phyloP scores from a whole-genome alignment of 352 stramenopile species.

The Globisporangium abappressorium region DNA sequence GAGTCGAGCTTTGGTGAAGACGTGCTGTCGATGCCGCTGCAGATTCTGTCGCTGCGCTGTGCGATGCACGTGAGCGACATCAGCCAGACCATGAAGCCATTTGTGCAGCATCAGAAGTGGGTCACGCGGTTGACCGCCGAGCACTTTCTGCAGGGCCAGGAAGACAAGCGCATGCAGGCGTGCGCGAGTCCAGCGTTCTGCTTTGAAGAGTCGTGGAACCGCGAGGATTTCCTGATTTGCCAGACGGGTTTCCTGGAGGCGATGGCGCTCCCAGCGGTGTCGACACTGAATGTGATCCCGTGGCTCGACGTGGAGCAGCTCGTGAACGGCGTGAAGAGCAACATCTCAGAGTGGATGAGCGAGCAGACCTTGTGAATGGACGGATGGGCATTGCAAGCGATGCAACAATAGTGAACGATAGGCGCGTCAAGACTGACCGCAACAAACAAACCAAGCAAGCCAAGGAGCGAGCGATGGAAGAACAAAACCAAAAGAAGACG shows the following conservation, averaged over 20 bases:
- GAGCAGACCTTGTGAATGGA: slow-evolving; percentile 10
- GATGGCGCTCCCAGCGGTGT: slow-evolving; percentile 50
- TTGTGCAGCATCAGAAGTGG: slow-evolving; percentile 71
- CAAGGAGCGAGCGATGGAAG: not conserved
- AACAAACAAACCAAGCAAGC: not conserved
- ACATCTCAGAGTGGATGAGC: slow-evolving; percentile 46
- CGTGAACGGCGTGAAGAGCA: slow-evolving; percentile 53
- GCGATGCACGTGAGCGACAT: slow-evolving; percentile 85
- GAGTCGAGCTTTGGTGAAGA: slow-evolving; percentile 19
- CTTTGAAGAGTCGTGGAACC: slow-evolving; percentile 51
- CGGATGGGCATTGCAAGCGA: not conserved
- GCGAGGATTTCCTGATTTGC: slow-evolving; percentile 42
- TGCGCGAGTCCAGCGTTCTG: slow-evolving; percentile 47
- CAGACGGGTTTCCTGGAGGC: slow-evolving; percentile 65
- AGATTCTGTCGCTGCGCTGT: slow-evolving; percentile 51
- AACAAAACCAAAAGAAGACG: not conserved
- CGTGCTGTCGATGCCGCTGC: slow-evolving; percentile 43
- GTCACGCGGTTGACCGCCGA: slow-evolving; percentile 70
- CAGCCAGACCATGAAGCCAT: slow-evolving; percentile 83
- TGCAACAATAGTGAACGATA: not conserved
- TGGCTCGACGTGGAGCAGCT: slow-evolving; percentile 55
- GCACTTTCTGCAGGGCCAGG: slow-evolving; percentile 64
- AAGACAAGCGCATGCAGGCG: slow-evolving; percentile 43
- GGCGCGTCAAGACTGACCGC: not conserved
- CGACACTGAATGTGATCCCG: slow-evolving; percentile 57